Conservation (phyloP, 208 protist genomes). For the Lotmaria passim region DNA sequence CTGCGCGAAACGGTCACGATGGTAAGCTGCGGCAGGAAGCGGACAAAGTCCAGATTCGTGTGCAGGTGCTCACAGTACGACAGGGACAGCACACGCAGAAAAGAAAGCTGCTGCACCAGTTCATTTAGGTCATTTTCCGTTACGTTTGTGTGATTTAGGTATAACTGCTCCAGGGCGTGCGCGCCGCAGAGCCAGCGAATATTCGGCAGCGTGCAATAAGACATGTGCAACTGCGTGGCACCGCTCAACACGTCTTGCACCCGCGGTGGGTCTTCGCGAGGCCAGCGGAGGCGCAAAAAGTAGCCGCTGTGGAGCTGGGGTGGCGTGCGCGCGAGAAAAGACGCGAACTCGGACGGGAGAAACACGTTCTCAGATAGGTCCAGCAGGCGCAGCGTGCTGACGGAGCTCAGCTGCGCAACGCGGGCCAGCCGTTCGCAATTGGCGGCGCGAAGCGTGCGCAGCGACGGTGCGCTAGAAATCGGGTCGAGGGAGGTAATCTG, state of each 20-base stretch:
- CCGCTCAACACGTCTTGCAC: constrained; percentile 9
- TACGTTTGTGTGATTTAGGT: constrained; percentile 49
- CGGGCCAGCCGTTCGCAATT: constrained; percentile 33
- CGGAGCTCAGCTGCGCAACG: constrained; percentile 25
- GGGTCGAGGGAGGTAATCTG: constrained; percentile 46
- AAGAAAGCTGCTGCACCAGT: constrained; percentile 25
- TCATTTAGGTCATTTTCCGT: constrained; percentile 38
- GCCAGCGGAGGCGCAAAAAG: constrained; percentile 33
- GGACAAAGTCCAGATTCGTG: constrained; percentile 43
- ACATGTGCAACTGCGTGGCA: constrained; percentile 35
- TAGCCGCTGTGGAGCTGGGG: constrained; percentile 12
- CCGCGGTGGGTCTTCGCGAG: constrained; percentile 21
- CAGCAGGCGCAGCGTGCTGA: constrained; percentile 21
- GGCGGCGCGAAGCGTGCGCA: constrained; percentile 28
- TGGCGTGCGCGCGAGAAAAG: constrained; percentile 9
- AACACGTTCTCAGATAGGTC: constrained; percentile 42
- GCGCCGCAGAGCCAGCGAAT: constrained; percentile 48
- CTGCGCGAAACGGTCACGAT: constrained; percentile 28
- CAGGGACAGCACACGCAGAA: constrained; percentile 42
- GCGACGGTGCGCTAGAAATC: constrained; percentile 18
- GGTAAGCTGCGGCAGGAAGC: constrained; percentile 29
- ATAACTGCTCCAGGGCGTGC: constrained; percentile 32
- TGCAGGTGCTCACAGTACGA: constrained; percentile 37
- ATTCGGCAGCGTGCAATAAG: constrained; percentile 21
- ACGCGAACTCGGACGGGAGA: constrained; percentile 25